Base-by-base conservation (phyloP, 2,329 filamentous ascomycete genomes). In the Parasarocladium wereldwijsianum region DNA sequence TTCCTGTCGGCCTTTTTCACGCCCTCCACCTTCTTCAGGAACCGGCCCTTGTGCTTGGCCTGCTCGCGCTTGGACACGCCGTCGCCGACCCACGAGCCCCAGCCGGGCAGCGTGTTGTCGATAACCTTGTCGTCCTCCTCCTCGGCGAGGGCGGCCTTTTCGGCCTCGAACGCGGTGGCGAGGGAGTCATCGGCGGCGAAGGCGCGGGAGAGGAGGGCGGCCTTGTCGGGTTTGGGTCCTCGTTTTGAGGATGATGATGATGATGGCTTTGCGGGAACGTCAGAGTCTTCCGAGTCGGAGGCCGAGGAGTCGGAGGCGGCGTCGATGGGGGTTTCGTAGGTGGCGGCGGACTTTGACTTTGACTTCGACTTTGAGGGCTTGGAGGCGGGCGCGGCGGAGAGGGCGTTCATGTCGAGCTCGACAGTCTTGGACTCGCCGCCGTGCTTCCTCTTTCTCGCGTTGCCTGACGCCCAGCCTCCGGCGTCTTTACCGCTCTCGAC, bases 1-100 rank as follows among this genome's bases (percentile, higher is more conserved):
- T 82, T 79, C 29, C 90, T 72, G 35, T 86, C 69, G 35, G 76
- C 67, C 40, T 72, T 70, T 52, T 82, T 79, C 40, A 92, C 64
- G 21, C 84, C 86, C 17, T 21, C 19, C 10, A 72, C 56, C 46
- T 73, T 79, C 18, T 62, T 73, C 32, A 82, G 53, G 45, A 76
- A 72, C 12, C 70, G 65, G 32, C 64, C 67, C 43, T 64, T 60
- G 45, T 78, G 74, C 41, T 66, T 57, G 46, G 72, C 72, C 52
- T 71, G 65, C 39, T 80, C 70, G 36, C 69, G 70, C 41, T 72
- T 76, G 51, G 72, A 78, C 38, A 94, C 63, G 12, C 86, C 87
- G 11, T 80, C 74, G 37, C 90, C 90, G 5, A 80, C 70, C 90
- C 90, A 94, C 44, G 66, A 76, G 39, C 90, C 90, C 90, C 90